Percentiles rank a stretch among this genome's conserved stretches.
These are phyloP conservation scores for Leishmania amazonensis DNA, from an alignment of 208 protist genomes.

Conservation along the genomic window DNA sequence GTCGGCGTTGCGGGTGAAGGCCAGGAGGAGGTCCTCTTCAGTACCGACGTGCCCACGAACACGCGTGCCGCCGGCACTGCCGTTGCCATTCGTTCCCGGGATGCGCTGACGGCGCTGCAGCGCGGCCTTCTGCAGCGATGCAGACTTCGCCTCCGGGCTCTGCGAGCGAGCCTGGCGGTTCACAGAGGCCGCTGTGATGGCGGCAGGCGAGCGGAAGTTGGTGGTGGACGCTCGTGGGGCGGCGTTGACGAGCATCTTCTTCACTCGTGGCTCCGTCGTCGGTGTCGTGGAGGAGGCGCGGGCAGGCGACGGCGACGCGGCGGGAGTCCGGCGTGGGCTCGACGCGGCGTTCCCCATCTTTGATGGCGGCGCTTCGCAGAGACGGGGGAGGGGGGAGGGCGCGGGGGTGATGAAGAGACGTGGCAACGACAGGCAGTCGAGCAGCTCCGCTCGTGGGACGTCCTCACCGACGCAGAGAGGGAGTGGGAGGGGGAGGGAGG, in stretches of 20 bases:
- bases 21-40: conserved; percentile 43
- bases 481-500: too few species aligned
- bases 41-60: not conserved
- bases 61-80: not conserved
- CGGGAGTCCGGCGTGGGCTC: not conserved
- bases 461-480: not conserved
- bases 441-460: not conserved
- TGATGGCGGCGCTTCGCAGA: not conserved
- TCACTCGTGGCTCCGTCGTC: conserved; percentile 11
- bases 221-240: conserved; percentile 12
- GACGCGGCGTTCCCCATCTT: conserved; percentile 37
- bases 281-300: conserved; percentile 11
- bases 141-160: conserved; percentile 11
- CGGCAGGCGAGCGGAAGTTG: conserved; percentile 23
- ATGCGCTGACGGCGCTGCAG: conserved; percentile 16
- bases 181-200: conserved; percentile 5
- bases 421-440: not conserved
- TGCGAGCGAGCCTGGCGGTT: not conserved
- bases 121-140: conserved; percentile 16
- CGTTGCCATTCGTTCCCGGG: not conserved
- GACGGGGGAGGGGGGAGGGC: not conserved
- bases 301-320: conserved; percentile 5
- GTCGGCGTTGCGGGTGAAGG: conserved; percentile 55
- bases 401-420: not conserved
- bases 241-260: conserved; percentile 33